Evolutionary conservation across 2,329 filamentous ascomycete species (phyloP).

Genomic region (Plenodomus tracheiphilus): DNA sequence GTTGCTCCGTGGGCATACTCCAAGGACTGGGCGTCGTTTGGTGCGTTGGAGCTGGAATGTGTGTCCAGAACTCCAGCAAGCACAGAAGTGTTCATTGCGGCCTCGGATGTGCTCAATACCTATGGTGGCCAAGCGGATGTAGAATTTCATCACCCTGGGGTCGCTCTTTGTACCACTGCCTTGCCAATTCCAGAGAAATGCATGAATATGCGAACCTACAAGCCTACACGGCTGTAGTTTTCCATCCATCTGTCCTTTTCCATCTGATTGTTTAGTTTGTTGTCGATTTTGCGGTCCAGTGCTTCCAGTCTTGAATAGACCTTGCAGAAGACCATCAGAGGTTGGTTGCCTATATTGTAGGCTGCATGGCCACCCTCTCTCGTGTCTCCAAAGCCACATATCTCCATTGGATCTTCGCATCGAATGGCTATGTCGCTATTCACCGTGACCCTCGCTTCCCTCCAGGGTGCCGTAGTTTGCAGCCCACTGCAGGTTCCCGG

Average conservation of each 20-base stretch:
- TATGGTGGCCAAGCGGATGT: conserved; percentile 29
- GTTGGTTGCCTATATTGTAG: conserved; percentile 43
- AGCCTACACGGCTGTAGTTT: conserved; percentile 40
- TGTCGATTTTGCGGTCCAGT: conserved; percentile 28
- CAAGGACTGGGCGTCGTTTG: conserved; percentile 24
- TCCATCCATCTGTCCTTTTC: conserved; percentile 28
- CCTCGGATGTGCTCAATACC: conserved; percentile 17
- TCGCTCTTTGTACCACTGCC: conserved; percentile 27
- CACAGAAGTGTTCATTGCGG: conserved; percentile 39
- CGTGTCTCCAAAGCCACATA: conserved; percentile 30
- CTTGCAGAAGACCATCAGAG: conserved; percentile 39
- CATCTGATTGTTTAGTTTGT: conserved; percentile 25
- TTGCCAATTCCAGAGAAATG: conserved; percentile 35
- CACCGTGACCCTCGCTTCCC: conserved; percentile 19
- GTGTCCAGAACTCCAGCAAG: conserved; percentile 37
- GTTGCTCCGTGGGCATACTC: conserved; percentile 41
- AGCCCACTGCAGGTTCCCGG: conserved; percentile 31
- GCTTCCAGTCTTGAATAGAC: conserved; percentile 33
- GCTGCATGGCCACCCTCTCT: conserved; percentile 35
- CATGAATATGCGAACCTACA: conserved; percentile 43
- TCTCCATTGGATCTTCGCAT: conserved; percentile 38
- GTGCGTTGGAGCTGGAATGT: conserved; percentile 21
- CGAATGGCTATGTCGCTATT: conserved; percentile 40
- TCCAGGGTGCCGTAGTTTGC: conserved; percentile 32
- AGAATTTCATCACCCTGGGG: conserved; percentile 19